Conservation (phyloP, 805 yeast species). For the Candida krabiensis region DNA sequence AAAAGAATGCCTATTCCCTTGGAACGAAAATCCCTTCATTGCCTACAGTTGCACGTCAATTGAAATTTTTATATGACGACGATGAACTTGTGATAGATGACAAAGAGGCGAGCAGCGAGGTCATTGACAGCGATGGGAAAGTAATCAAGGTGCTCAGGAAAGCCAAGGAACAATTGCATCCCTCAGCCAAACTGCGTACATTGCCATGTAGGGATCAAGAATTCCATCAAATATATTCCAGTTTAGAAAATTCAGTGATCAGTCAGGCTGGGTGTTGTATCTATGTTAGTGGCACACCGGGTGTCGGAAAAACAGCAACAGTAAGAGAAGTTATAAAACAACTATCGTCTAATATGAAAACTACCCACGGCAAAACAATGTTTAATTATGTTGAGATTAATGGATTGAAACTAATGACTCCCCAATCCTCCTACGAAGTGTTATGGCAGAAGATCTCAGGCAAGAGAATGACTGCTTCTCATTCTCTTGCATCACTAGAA, state of each 20-base stretch:
- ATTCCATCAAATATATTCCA: slow-evolving; percentile 65
- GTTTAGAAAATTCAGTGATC: slow-evolving; percentile 69
- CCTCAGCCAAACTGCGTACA: slow-evolving; percentile 41
- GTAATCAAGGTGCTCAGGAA: slow-evolving; percentile 30
- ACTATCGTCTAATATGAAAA: slow-evolving; percentile 37
- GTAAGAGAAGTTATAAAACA: slow-evolving; percentile 81
- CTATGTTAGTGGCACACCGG: slow-evolving; percentile 96
- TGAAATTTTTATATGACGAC: slow-evolving; percentile 18
- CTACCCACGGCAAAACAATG: slow-evolving; percentile 21
- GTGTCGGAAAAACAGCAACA: slow-evolving; percentile 96
- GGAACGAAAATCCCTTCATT: slow-evolving; percentile 6
- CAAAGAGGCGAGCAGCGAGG: slow-evolving; percentile 13
- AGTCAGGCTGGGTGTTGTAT: slow-evolving; percentile 78
- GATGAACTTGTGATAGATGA: slow-evolving; percentile 21
- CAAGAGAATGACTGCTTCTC: slow-evolving; percentile 54
- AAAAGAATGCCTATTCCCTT: slow-evolving; percentile 1
- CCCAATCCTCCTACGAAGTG: slow-evolving; percentile 77
- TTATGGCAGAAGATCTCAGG: slow-evolving; percentile 78
- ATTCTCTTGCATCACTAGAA: slow-evolving; percentile 69
- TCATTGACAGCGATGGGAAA: slow-evolving; percentile 11
- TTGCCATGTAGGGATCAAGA: slow-evolving; percentile 89
- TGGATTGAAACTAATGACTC: slow-evolving; percentile 80
- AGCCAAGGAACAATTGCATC: slow-evolving; percentile 41
- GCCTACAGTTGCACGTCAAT: slow-evolving; percentile 16
- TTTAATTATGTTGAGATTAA: slow-evolving; percentile 86